Percentiles rank a stretch among this genome's conserved stretches.
These are phyloP conservation scores for Incumbomyces delicatus DNA, from an alignment of 2,329 filamentous ascomycete species.

Conservation along the genomic window DNA sequence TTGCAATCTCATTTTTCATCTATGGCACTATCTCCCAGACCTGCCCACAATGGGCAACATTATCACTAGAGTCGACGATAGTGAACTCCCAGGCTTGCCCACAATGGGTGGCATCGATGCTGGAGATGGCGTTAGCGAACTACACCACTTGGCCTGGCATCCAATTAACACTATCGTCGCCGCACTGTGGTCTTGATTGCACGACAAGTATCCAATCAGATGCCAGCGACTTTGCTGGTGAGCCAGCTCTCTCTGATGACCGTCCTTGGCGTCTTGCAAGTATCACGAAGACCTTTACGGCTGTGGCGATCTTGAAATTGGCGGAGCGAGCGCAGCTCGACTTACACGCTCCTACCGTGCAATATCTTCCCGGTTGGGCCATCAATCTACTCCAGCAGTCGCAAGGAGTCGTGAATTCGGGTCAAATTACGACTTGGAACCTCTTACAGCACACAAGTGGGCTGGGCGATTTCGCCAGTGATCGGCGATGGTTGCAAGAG, in stretches of 20 bases:
- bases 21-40: conserved; percentile 6
- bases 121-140: conserved; percentile 5
- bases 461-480: conserved; percentile 8
- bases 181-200: conserved; percentile 7
- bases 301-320: conserved; percentile 6
- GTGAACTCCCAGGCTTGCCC: conserved; percentile 8
- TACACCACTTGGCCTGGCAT: conserved; percentile 5
- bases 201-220: conserved; percentile 6
- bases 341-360: conserved; percentile 7
- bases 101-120: conserved; percentile 7
- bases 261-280: conserved; percentile 9
- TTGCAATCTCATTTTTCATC: conserved; percentile 1
- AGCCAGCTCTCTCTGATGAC: conserved; percentile 7
- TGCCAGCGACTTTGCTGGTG: conserved; percentile 2
- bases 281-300: conserved; percentile 10
- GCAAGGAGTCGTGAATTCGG: conserved; percentile 7
- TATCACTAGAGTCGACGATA: conserved; percentile 1
- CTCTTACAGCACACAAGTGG: conserved; percentile 10
- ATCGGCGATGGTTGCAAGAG: conserved; percentile 10
- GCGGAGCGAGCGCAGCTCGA: conserved; percentile 7
- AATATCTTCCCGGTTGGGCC: conserved; percentile 8
- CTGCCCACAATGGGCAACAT: conserved; percentile 8
- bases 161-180: conserved; percentile 7
- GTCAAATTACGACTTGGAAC: conserved; percentile 5
- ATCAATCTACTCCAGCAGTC: conserved; percentile 4